A percentile compares a stretch with the other conserved stretches of the same genome.
phyloP scores from a whole-genome alignment of 2,329 filamentous ascomycete species.

The Scedosporium dehoogii region DNA sequence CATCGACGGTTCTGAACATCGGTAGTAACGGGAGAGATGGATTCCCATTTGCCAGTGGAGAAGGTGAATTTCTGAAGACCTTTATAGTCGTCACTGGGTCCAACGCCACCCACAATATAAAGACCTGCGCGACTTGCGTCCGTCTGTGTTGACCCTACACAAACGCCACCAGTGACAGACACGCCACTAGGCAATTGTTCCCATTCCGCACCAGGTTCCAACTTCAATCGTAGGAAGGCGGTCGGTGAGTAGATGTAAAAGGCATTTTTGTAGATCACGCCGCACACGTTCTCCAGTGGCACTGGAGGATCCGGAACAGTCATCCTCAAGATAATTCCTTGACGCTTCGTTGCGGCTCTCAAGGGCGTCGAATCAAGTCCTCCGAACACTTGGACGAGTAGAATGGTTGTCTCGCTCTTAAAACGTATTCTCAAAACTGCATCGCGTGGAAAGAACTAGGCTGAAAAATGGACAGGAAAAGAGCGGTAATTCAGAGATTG shows the following conservation, averaged over 20 bases:
- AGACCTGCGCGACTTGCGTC: conserved; percentile 52
- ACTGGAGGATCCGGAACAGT: conserved; percentile 59
- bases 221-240: conserved; percentile 63
- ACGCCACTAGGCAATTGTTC: conserved; percentile 52
- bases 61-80: conserved; percentile 64
- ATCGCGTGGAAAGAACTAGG: too few relatives aligned
- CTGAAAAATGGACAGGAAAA: too few relatives aligned
- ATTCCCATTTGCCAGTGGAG: conserved; percentile 42
- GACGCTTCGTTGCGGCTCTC: conserved; percentile 10
- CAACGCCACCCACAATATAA: conserved; percentile 71
- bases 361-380: too few relatives aligned
- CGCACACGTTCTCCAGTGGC: conserved; percentile 68
- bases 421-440: too few relatives aligned
- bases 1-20: conserved; percentile 60
- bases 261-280: conserved; percentile 68
- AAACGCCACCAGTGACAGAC: conserved; percentile 64
- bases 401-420: background rate
- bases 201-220: conserved; percentile 67
- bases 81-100: conserved; percentile 43
- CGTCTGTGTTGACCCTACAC: conserved; percentile 59
- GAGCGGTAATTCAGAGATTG: too few relatives aligned
- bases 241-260: conserved; percentile 73
- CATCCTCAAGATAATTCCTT: conserved; percentile 38
- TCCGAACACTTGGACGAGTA: too few relatives aligned
- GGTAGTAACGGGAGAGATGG: conserved; percentile 28